Percentiles rank a stretch among this genome's conserved stretches.
phyloP scores from a whole-genome alignment of 306 rosid species.

The Nissolia schottii region DNA sequence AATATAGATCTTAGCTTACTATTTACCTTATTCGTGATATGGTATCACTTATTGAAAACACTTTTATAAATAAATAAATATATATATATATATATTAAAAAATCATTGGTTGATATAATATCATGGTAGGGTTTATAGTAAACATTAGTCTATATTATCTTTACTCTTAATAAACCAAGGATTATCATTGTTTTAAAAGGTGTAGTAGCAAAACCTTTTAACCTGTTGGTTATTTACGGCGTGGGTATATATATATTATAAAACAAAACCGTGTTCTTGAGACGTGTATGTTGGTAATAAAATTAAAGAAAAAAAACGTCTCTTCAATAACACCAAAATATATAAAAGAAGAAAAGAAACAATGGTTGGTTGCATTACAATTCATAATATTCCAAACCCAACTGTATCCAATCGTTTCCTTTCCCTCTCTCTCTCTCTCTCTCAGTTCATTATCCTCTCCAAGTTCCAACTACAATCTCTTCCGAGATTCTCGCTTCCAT shows the following conservation, averaged over 20 bases:
- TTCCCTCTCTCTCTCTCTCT: neutral
- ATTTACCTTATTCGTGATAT: too few species aligned
- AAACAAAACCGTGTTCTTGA: neutral
- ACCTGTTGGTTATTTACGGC: neutral
- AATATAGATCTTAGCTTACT: too few species aligned
- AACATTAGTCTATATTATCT: too few species aligned
- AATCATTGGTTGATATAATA: too few species aligned
- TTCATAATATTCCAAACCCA: conserved; percentile 58
- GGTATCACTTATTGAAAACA: too few species aligned
- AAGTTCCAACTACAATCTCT: conserved; percentile 15
- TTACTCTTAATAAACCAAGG: too few species aligned
- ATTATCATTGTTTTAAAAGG: neutral
- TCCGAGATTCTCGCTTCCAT: conserved; percentile 37
- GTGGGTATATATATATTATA: neutral
- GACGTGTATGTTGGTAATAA: neutral
- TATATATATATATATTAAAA: too few species aligned
- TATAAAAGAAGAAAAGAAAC: neutral
- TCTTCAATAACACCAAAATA: neutral
- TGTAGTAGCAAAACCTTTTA: neutral
- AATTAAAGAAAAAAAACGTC: neutral
- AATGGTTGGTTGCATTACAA: conserved; percentile 34
- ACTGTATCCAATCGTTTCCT: conserved; percentile 45
- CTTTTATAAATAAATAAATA: too few species aligned
- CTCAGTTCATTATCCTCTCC: neutral
- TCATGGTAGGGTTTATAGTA: too few species aligned